Conservation (phyloP, 208 protist species). For the Trypanosoma mega region DNA sequence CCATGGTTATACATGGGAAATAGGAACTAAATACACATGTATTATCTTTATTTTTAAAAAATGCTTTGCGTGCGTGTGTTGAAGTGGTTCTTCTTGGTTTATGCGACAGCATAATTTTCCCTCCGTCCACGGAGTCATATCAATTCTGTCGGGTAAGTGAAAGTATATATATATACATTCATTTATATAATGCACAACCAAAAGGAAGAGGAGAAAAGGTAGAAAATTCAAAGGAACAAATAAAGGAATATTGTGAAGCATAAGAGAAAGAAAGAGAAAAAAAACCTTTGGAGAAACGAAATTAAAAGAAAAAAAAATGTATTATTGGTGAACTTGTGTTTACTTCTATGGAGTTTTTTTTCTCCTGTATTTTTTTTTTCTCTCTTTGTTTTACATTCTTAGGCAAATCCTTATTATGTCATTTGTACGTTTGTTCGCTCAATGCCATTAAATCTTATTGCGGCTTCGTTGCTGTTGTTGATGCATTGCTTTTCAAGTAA, state of each 20-base stretch:
- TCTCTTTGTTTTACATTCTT: no score
- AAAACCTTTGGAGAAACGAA: background rate
- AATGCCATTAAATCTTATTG: no score
- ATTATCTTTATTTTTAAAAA: background rate
- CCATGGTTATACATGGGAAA: slow-evolving; percentile 39
- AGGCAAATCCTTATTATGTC: no score
- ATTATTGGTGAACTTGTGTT: no score
- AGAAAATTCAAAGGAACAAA: background rate
- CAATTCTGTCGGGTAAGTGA: background rate
- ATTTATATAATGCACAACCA: background rate
- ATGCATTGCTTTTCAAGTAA: no score
- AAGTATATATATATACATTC: background rate
- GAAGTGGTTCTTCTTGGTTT: background rate
- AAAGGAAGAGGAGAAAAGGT: background rate
- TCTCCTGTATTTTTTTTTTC: no score
- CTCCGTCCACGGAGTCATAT: no score
- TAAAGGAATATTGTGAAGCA: background rate
- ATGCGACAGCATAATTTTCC: no score
- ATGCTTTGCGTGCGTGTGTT: background rate
- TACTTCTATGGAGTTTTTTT: no score
- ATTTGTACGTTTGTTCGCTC: no score
- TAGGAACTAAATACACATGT: background rate
- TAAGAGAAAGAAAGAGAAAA: background rate
- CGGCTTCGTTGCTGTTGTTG: no score
- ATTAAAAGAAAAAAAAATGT: background rate